Percentiles rank a stretch among this genome's conserved stretches.
These are phyloP conservation scores for Boletus vinaceobasis DNA, from an alignment of 768 basidiomycete genomes.

Conservation along the genomic window DNA sequence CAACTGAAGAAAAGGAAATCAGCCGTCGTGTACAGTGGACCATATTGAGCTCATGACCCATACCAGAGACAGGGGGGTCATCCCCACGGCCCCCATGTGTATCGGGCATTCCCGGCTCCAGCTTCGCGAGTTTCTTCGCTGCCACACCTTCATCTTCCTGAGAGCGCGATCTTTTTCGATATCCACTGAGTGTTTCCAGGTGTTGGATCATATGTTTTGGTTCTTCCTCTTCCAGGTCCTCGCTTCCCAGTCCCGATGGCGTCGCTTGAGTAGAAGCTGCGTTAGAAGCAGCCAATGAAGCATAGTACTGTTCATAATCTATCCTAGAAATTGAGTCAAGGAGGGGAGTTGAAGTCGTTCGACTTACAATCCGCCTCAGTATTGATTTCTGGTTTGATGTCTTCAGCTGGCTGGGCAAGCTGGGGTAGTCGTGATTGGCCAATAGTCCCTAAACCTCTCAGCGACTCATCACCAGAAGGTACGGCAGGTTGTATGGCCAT, in stretches of 20 bases:
- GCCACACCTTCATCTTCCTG: conserved; percentile 49
- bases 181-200: conserved; percentile 66
- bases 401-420: conserved; percentile 23
- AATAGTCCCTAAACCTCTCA: conserved; percentile 63
- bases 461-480: conserved; percentile 65
- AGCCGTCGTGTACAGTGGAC: background rate
- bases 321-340: background rate
- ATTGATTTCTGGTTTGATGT: conserved; percentile 49
- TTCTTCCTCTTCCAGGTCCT: conserved; percentile 67
- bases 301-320: conserved; percentile 86
- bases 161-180: conserved; percentile 71
- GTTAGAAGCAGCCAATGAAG: conserved; percentile 65
- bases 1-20: conserved; percentile 46
- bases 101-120: conserved; percentile 32
- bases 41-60: conserved; percentile 18
- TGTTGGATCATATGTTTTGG: conserved; percentile 63
- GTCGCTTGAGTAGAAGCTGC: conserved; percentile 59
- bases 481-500: conserved; percentile 34
- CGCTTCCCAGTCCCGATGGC: conserved; percentile 51
- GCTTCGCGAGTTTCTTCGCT: conserved; percentile 40
- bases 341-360: background rate
- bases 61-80: conserved; percentile 70
- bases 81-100: conserved; percentile 24
- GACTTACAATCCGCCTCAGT: conserved; percentile 65
- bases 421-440: conserved; percentile 36